Conservation (phyloP, 192 early-diverging fungal genomes). For the Coemansia sp. region DNA sequence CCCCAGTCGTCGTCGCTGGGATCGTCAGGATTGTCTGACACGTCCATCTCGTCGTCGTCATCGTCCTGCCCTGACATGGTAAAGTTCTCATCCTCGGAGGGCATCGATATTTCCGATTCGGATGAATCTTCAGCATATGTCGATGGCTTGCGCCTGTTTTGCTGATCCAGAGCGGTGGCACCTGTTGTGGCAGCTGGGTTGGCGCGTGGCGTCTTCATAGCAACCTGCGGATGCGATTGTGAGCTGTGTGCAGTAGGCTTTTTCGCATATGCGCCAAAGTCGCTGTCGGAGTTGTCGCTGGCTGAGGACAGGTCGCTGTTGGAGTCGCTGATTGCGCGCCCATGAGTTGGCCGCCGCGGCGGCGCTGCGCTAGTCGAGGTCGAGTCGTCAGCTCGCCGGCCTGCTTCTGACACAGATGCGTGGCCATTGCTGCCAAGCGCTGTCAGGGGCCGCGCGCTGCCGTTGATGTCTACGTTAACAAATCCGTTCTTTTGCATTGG, state of each 20-base stretch:
- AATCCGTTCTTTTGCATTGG: constrained; percentile 53
- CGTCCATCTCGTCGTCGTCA: constrained; percentile 36
- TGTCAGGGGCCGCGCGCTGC: constrained; percentile 14
- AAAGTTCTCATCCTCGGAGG: constrained; percentile 41
- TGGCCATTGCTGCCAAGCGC: constrained; percentile 17
- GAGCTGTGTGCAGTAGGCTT: constrained; percentile 11
- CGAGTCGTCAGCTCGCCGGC: constrained; percentile 6
- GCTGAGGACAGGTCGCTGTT: constrained; percentile 48
- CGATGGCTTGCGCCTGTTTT: constrained; percentile 12
- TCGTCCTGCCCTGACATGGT: constrained; percentile 47
- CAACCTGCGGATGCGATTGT: constrained; percentile 30
- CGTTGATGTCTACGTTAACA: constrained; percentile 31
- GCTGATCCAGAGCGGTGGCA: neutral
- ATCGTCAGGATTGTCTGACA: constrained; percentile 35
- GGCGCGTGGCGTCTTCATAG: constrained; percentile 51
- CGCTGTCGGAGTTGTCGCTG: constrained; percentile 28
- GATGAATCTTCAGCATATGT: constrained; percentile 33
- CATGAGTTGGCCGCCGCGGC: constrained; percentile 39
- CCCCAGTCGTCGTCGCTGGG: constrained; percentile 56
- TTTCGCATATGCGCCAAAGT: constrained; percentile 38
- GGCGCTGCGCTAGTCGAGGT: neutral
- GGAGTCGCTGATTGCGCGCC: constrained; percentile 50
- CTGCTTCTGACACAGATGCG: constrained; percentile 6
- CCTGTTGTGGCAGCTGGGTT: constrained; percentile 13
- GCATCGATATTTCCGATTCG: constrained; percentile 27